Base-by-base conservation (phyloP, 1,284 basidiomycete genomes). In the Gymnopus androsaceus region DNA sequence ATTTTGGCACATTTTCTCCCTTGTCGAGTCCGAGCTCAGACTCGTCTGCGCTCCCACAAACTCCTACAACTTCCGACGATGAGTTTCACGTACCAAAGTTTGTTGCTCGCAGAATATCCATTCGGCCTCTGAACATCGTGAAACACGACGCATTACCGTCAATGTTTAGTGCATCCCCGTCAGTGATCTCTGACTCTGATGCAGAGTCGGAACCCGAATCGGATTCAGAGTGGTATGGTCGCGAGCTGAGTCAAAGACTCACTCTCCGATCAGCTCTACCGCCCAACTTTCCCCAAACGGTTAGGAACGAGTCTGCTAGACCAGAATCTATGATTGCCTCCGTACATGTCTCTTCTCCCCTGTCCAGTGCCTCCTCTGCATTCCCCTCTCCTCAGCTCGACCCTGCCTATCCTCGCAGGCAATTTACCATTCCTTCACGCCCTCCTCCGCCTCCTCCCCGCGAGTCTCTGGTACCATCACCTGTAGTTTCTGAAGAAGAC, bases 151-250 rank as follows among this genome's bases (percentile, higher is more conserved):
- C 59, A 6, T 58, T 55, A 31, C 61, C 51, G 56, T 52, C 42
- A 28, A 55, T 46, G 52, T 44, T 52, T 33, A 50, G 33, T 14
- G 44, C 51, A 37, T 56, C 51, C 27, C 56, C 57, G 41, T 55
- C 48, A 15, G 48, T 40, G 15, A 54, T 55, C 31, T 56, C 49
- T 38, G 48, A 50, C 21, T 61, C 59, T 34, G 67, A 69, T 1
- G 65, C 65, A 8, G 69, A 72, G 34, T 63, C 61, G 19, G 70
- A 73, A 15, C 38, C 56, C 14, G 72, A 74, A 37, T 74, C 72
- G 0, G 74, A 75, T 50, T 73, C 69, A 2, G 76, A 76, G 50
- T 78, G 72, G 72, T 78, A 76, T 64, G 62, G 64, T 4, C 65
- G 67, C 14, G 72, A 78, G 63, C 67, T 78, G 42, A 72, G 72